Base-by-base conservation (phyloP, 164 flowering plant genomes). In the Santalum album region DNA sequence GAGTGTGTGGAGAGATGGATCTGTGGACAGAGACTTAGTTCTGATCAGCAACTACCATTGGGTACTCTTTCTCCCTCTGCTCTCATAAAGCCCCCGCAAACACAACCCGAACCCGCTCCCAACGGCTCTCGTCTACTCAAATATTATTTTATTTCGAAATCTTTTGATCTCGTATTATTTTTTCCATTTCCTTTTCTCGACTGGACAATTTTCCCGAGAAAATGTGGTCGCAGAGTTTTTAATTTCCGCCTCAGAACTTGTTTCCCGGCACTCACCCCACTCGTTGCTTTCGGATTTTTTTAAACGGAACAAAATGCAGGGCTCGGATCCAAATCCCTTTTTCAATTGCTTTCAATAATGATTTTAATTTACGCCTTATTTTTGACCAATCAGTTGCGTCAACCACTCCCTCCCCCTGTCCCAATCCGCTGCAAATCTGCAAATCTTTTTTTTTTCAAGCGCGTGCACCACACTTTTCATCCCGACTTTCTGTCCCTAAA, bases 21-120 rank as follows among this genome's bases (percentile, higher is more conserved):
- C 61, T 57, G 53, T 48, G 58, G 76, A 68, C 38, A 52, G 59
- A 51, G 70, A 71, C 71, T 51, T 58, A n/a, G 67, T 64, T 61
- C 67, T 64, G 60, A 68, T 67, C 72, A 69, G 54, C 51, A 62
- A 45, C 39, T 39, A 40, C 44, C 21, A n/a, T 14, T 1, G 40
- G 15, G 25, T 29, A 1, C 15, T 1, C 49, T 15, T 39, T 56
- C 19, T 48, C 42, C n/a, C n/a, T n/a, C 32, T 49, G 47, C 69
- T 58, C 53, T 58, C 62, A 68, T 66, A 68, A 63, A 50, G 25
- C 54, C 39, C 7, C n/a, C n/a, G n/a, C n/a, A n/a, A n/a, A n/a
- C n/a, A n/a, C n/a, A n/a, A n/a, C n/a, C n/a, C n/a, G 4, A 58
- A 35, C n/a, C 55, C 11, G 45, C 48, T 49, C 58, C 59, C 12